These are phyloP conservation scores for Thielaviopsis punctulata DNA, from an alignment of 2,329 filamentous ascomycete genomes.

Conservation along the genomic window DNA sequence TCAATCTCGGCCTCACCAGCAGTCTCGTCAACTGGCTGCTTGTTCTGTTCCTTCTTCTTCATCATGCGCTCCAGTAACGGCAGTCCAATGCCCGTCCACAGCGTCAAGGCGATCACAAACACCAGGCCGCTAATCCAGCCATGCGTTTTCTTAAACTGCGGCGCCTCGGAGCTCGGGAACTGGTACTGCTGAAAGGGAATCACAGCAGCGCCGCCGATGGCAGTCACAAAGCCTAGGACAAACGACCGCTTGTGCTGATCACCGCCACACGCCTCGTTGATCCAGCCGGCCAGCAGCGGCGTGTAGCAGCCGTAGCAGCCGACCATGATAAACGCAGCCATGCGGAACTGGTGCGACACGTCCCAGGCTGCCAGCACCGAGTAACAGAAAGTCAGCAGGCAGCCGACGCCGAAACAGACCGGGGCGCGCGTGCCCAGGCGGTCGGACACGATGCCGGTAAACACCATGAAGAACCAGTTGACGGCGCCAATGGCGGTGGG, in stretches of 20 bases:
- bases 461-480: constrained; percentile 25
- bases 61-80: constrained; percentile 14
- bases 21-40: not conserved
- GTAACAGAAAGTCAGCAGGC: constrained; percentile 21
- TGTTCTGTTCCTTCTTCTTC: not conserved
- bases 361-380: constrained; percentile 22
- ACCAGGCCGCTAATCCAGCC: constrained; percentile 21
- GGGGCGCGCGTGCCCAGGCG: constrained; percentile 21
- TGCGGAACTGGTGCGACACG: constrained; percentile 21
- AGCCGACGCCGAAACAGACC: constrained; percentile 21
- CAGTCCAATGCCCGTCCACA: constrained; percentile 20
- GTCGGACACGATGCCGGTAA: constrained; percentile 21
- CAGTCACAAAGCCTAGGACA: constrained; percentile 23
- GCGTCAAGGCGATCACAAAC: constrained; percentile 19
- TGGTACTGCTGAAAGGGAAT: constrained; percentile 25
- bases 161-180: constrained; percentile 16
- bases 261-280: constrained; percentile 24
- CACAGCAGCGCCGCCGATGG: constrained; percentile 21
- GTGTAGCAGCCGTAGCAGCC: constrained; percentile 26
- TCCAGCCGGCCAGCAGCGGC: constrained; percentile 24
- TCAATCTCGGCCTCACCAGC: not conserved
- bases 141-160: constrained; percentile 20
- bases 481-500: constrained; percentile 26
- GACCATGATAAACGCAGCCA: constrained; percentile 23
- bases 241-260: constrained; percentile 27